phyloP scores from a whole-genome alignment of 31 red algal species.

The Porphyra umbilicalis region DNA sequence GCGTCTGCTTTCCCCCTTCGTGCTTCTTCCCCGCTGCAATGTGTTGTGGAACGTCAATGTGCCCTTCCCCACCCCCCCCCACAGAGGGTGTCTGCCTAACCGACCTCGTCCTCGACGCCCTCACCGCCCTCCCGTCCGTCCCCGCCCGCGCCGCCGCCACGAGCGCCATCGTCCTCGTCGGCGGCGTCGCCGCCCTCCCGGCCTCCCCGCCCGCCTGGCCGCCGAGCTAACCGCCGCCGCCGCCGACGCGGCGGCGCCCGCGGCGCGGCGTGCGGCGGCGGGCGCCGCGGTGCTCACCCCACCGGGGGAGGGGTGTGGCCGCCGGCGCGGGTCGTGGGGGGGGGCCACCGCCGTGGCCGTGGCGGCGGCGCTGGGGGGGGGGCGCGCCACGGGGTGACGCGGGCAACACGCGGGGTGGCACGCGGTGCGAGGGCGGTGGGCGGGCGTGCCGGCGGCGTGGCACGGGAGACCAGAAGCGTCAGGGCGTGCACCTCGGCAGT shows the following conservation, averaged over 20 bases:
- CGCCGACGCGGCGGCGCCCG: not conserved
- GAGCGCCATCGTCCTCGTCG: not conserved
- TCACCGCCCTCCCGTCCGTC: not conserved
- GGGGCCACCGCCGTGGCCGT: too few species aligned
- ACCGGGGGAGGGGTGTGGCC: too few species aligned
- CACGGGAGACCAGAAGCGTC: not conserved
- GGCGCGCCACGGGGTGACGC: too few species aligned
- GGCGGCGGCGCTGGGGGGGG: too few species aligned
- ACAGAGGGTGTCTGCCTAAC: not conserved
- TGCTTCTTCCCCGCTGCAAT: too few species aligned
- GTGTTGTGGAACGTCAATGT: too few species aligned
- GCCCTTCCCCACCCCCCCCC: not conserved
- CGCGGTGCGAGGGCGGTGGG: not conserved
- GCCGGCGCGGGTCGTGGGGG: too few species aligned
- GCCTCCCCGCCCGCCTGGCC: not conserved
- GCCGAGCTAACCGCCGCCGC: not conserved
- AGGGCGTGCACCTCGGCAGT: too few species aligned
- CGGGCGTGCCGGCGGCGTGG: not conserved
- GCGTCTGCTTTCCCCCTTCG: too few species aligned
- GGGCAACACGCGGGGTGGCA: too few species aligned
- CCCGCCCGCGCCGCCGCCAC: not conserved
- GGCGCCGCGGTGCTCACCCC: too few species aligned
- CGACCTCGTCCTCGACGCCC: not conserved
- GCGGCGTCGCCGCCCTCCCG: not conserved
- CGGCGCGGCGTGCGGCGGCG: not conserved